Evolutionary conservation across 768 basidiomycete species (phyloP).

Genomic region (Suillus clintonianus): DNA sequence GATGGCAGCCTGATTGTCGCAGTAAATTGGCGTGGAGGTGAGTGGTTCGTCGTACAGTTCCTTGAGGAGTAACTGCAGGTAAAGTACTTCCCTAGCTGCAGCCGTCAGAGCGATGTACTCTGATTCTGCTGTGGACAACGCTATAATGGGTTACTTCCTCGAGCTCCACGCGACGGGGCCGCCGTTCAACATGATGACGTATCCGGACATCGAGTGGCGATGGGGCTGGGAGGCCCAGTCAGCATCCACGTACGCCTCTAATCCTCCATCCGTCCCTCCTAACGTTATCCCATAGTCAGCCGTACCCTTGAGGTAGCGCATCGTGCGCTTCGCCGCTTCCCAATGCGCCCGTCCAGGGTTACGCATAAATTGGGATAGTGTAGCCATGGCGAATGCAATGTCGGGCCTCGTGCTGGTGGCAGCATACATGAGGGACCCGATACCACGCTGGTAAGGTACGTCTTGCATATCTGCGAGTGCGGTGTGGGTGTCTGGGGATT

Average conservation of each 20-base stretch:
- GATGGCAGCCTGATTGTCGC: too few relatives aligned
- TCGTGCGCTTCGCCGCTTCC: constrained; percentile 9
- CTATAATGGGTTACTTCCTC: too few relatives aligned
- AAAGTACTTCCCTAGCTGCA: too few relatives aligned
- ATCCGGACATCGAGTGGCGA: constrained; percentile 27
- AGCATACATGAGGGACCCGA: constrained; percentile 36
- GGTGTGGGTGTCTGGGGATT: constrained; percentile 10
- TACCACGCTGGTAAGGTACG: constrained; percentile 27
- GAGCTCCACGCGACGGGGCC: constrained; percentile 13
- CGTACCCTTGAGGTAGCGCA: constrained; percentile 11
- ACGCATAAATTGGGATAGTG: neutral
- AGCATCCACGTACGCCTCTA: constrained; percentile 22
- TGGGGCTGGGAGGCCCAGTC: constrained; percentile 26
- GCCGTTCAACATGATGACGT: constrained; percentile 20
- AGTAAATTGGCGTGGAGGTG: too few relatives aligned
- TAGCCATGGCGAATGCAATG: constrained; percentile 29
- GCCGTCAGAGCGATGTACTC: too few relatives aligned
- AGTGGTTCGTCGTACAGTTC: too few relatives aligned
- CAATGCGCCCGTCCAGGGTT: constrained; percentile 1
- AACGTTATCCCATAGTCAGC: neutral
- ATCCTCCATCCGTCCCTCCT: neutral
- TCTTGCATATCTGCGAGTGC: constrained; percentile 22
- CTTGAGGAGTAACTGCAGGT: too few relatives aligned
- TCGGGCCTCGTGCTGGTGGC: constrained; percentile 36
- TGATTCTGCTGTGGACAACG: too few relatives aligned